phyloP scores from a whole-genome alignment of 1,284 basidiomycete species.

The Irpex rosettiformis region DNA sequence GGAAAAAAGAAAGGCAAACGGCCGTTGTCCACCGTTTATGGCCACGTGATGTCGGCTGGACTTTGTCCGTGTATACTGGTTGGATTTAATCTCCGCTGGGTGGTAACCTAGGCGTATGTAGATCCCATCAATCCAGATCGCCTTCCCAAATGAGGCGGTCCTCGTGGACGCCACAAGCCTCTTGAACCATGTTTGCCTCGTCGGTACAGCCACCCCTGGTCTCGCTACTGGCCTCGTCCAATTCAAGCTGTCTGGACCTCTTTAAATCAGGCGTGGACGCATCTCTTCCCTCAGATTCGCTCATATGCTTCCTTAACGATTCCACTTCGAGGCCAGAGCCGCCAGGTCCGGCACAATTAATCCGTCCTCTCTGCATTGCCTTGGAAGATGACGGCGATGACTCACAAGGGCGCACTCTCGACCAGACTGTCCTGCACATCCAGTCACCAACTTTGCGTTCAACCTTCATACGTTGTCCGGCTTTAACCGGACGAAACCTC shows the following conservation, averaged over 20 bases:
- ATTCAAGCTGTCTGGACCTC: slow-evolving; percentile 57
- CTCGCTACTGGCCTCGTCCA: slow-evolving; percentile 78
- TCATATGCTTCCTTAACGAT: slow-evolving; percentile 66
- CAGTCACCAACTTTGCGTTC: slow-evolving; percentile 71
- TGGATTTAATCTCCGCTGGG: too few species aligned
- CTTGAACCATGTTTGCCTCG: slow-evolving; percentile 25
- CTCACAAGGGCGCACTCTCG: slow-evolving; percentile 39
- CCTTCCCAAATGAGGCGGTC: neutral
- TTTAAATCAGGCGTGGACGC: slow-evolving; percentile 54
- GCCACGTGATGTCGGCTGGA: neutral
- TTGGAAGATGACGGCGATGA: slow-evolving; percentile 23
- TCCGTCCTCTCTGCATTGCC: slow-evolving; percentile 34
- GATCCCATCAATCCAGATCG: neutral
- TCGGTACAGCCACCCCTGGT: slow-evolving; percentile 57
- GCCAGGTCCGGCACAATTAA: slow-evolving; percentile 39
- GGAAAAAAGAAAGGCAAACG: slow-evolving; percentile 3
- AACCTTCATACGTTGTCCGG: slow-evolving; percentile 70
- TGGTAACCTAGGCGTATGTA: neutral
- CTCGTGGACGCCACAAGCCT: neutral
- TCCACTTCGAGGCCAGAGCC: slow-evolving; percentile 49
- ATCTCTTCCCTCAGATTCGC: slow-evolving; percentile 57
- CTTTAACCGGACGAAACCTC: slow-evolving; percentile 31
- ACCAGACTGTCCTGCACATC: slow-evolving; percentile 78
- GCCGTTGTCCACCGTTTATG: neutral
- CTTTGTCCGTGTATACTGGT: neutral